Base-by-base conservation (phyloP, 768 basidiomycete species). In the Hericium rajendrae region DNA sequence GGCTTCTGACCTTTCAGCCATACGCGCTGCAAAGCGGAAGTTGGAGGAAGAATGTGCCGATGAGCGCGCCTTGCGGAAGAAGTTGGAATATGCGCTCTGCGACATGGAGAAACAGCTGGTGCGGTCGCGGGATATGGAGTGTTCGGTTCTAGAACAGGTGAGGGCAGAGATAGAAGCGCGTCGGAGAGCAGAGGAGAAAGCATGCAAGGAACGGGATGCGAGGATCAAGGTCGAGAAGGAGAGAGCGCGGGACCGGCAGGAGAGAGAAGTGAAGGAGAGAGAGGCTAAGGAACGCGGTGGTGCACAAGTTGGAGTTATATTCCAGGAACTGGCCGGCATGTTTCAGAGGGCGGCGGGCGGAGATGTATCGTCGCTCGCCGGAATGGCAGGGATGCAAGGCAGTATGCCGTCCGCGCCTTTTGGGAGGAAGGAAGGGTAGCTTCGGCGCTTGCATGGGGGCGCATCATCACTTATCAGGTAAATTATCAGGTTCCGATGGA, bases 1-100 rank as follows among this genome's bases (percentile, higher is more conserved):
- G 22, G 53, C 57, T 6, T 53, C 60, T 6, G 59, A 70, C 46
- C 60, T 79, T n/a, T 58, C 69, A 16, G 67, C 71, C 20, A 62
- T 70, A 16, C 72, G 71, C 24, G 51, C 64, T 32, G 65, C 66
- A 26, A 80, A 79, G 61, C 77, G 77, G 28, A 74, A 74, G 63
- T 60, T 78, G 38, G 77, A 81, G 62, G 74, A 77, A 12, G 65
- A 67, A 24, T 60, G 65, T 22, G 53, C 54, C 2, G 28, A 51
- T 6, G 69, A 69, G 55, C 65, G 64, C 24, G 40, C 32, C 13
- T 51, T 48, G n/a, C 67, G 67, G 12, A 64, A 61, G 37, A 65
- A 62, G 57, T 60, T 64, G 38, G 64, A 67, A 51, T 55, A 54
- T 15, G 20, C 51, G 15, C 26, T 58, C 10, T 38, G 51, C 12